These are phyloP conservation scores for Ceratobasidium sp. DNA, from an alignment of 1,284 basidiomycete species.

Conservation along the genomic window DNA sequence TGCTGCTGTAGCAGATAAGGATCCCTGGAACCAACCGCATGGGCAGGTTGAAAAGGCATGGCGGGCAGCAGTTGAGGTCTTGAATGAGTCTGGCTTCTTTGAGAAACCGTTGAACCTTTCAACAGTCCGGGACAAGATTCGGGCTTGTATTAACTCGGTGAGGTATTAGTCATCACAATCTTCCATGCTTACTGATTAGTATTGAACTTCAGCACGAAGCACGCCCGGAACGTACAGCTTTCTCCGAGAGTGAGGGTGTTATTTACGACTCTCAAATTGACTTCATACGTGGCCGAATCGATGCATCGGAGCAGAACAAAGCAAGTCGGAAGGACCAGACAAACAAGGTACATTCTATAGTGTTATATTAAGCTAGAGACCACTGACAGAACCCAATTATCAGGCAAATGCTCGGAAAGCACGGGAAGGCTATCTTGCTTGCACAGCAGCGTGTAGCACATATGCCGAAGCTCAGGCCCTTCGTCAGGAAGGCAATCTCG, in stretches of 20 bases:
- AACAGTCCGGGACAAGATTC: constrained; percentile 1
- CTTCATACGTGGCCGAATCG: background rate
- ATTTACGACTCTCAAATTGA: background rate
- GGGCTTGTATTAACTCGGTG: background rate
- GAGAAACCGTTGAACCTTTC: background rate
- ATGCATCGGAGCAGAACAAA: background rate
- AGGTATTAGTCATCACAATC: background rate
- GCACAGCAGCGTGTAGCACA: constrained; percentile 2
- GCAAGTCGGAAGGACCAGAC: background rate
- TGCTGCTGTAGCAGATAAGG: background rate
- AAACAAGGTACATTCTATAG: background rate
- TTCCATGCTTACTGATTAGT: background rate
- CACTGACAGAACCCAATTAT: background rate
- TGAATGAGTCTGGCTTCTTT: background rate
- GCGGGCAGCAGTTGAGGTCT: background rate
- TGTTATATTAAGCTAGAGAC: background rate
- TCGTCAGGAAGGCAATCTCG: background rate
- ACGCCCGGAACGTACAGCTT: background rate
- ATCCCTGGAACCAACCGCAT: background rate
- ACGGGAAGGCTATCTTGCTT: background rate
- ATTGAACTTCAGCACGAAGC: constrained; percentile 3
- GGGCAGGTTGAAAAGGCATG: background rate
- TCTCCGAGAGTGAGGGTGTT: background rate
- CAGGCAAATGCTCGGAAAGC: background rate
- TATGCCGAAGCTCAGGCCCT: background rate